Percentiles rank a stretch among this genome's conserved stretches.
Evolutionary conservation across 805 yeast species (phyloP).

Genomic region (Candida suzukii): DNA sequence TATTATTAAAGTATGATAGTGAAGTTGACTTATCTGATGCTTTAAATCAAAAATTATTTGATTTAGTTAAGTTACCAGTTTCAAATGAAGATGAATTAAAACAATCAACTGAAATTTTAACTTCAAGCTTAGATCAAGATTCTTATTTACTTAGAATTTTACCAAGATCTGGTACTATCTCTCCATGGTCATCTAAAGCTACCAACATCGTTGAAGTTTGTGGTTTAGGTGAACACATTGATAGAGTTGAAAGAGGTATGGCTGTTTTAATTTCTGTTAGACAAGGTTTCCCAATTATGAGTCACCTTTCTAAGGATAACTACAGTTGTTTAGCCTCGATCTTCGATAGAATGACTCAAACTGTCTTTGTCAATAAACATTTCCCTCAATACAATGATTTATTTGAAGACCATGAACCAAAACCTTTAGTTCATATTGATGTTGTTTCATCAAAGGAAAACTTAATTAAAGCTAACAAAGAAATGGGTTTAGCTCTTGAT

Average conservation of each 20-base stretch:
- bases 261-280: conserved; percentile 66
- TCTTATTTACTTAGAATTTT: conserved; percentile 64
- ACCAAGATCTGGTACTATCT: conserved; percentile 93
- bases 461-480: conserved; percentile 68
- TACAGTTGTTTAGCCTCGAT: conserved; percentile 59
- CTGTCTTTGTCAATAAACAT: conserved; percentile 42
- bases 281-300: conserved; percentile 60
- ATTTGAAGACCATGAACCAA: conserved; percentile 73
- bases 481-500: conserved; percentile 91
- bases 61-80: conserved; percentile 23
- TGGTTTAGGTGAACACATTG: conserved; percentile 65
- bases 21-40: conserved; percentile 48
- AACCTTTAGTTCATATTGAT: conserved; percentile 74
- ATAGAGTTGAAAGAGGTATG: conserved; percentile 87
- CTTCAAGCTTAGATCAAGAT: conserved; percentile 27
- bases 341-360: conserved; percentile 94
- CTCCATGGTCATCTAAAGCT: conserved; percentile 99
- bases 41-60: conserved; percentile 10
- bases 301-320: conserved; percentile 41
- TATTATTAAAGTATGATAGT: conserved; percentile 68
- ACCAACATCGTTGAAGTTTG: conserved; percentile 89
- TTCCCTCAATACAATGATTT: conserved; percentile 66
- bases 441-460: conserved; percentile 49
- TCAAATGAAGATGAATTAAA: conserved; percentile 12
- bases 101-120: conserved; percentile 4